These are phyloP conservation scores for Hericium rajendrae DNA, from an alignment of 768 basidiomycete genomes.

Conservation along the genomic window DNA sequence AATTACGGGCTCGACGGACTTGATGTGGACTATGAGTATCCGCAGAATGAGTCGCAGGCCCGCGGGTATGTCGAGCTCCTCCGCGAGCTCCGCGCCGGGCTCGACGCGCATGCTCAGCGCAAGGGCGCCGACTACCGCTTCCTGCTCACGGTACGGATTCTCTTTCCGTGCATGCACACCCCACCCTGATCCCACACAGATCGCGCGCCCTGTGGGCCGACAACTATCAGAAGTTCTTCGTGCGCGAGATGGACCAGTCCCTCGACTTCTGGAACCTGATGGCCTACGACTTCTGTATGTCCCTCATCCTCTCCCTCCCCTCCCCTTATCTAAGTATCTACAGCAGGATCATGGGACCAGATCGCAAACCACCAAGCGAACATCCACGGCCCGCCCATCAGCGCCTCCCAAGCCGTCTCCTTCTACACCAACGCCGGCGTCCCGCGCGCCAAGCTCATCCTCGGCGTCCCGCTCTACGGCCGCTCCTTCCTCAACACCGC, in stretches of 20 bases:
- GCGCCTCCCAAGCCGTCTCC: slow-evolving; percentile 50
- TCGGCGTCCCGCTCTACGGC: slow-evolving; percentile 92
- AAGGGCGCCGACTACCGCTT: slow-evolving; percentile 56
- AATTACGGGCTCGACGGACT: slow-evolving; percentile 90
- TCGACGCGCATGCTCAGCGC: slow-evolving; percentile 69
- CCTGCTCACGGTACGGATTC: slow-evolving; percentile 55
- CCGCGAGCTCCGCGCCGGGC: slow-evolving; percentile 57
- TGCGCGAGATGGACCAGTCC: slow-evolving; percentile 76
- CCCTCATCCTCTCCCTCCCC: not conserved
- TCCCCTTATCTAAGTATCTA: not conserved
- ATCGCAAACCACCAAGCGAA: slow-evolving; percentile 81
- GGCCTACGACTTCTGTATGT: slow-evolving; percentile 78
- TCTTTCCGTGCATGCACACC: not conserved
- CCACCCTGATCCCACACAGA: slow-evolving; percentile 31
- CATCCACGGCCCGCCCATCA: slow-evolving; percentile 59
- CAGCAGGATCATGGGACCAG: slow-evolving; percentile 71
- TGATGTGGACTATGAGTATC: slow-evolving; percentile 93
- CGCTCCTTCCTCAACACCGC: slow-evolving; percentile 80
- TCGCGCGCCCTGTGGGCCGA: slow-evolving; percentile 93
- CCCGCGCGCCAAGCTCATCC: slow-evolving; percentile 65
- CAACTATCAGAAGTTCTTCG: slow-evolving; percentile 71
- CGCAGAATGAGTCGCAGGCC: slow-evolving; percentile 68
- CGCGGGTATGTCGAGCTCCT: slow-evolving; percentile 77
- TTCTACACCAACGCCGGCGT: slow-evolving; percentile 72
- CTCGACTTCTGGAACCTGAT: slow-evolving; percentile 98